phyloP scores from a whole-genome alignment of 768 basidiomycete species.

The Coprinopsis sp. region DNA sequence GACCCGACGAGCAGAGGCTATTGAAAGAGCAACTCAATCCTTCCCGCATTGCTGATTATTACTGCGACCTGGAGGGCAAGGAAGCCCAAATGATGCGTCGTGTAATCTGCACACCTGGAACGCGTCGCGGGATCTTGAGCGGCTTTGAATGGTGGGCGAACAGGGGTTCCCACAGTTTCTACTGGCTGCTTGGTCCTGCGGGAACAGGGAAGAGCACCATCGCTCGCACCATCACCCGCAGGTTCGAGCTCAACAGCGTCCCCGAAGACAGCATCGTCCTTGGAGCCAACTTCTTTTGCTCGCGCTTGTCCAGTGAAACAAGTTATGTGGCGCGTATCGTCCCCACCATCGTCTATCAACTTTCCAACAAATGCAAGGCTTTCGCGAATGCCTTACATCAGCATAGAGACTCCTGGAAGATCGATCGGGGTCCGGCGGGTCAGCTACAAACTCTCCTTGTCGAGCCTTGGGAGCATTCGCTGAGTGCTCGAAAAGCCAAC shows the following conservation, averaged over 20 bases:
- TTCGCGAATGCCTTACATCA: slow-evolving; percentile 14
- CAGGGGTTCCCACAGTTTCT: slow-evolving; percentile 13
- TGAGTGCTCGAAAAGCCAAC: not conserved
- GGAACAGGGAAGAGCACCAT: too few relatives aligned
- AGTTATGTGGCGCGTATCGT: slow-evolving; percentile 12
- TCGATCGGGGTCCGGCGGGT: slow-evolving; percentile 1
- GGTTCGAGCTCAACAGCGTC: too few relatives aligned
- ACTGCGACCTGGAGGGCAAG: slow-evolving; percentile 8
- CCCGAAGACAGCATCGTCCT: slow-evolving; percentile 10
- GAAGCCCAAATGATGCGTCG: slow-evolving; percentile 9
- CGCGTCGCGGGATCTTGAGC: slow-evolving; percentile 19
- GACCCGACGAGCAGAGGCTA: slow-evolving; percentile 5
- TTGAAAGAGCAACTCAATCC: slow-evolving; percentile 10
- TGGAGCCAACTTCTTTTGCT: slow-evolving; percentile 24
- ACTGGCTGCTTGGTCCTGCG: slow-evolving; percentile 14
- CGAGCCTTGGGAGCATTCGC: slow-evolving; percentile 11
- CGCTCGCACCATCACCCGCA: too few relatives aligned
- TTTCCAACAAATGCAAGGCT: too few relatives aligned
- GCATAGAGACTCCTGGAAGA: slow-evolving; percentile 6
- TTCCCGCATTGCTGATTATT: slow-evolving; percentile 12
- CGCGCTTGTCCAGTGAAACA: slow-evolving; percentile 21
- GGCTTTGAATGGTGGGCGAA: slow-evolving; percentile 21
- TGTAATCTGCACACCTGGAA: slow-evolving; percentile 20
- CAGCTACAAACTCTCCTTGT: slow-evolving; percentile 14
- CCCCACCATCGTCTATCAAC: slow-evolving; percentile 22